These are phyloP conservation scores for Nitzschia putrida DNA, from an alignment of 108 stramenopile species.

Conservation along the genomic window DNA sequence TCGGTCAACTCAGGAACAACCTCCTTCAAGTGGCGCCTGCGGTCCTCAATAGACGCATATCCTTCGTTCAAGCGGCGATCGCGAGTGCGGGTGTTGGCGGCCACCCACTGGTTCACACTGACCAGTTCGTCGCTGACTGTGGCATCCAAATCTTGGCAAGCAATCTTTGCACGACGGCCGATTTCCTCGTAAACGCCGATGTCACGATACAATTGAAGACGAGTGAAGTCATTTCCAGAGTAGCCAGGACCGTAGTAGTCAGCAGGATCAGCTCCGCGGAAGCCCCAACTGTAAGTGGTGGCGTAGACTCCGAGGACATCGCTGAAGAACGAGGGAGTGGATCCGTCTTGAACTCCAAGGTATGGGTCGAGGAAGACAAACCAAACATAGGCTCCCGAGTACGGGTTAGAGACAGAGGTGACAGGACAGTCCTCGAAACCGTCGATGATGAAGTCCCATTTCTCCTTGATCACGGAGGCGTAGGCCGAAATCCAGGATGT, in stretches of 20 bases:
- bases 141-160: slow-evolving; percentile 24
- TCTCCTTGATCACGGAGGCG: slow-evolving; percentile 34
- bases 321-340: slow-evolving; percentile 26
- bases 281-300: slow-evolving; percentile 34
- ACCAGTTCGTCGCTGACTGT: slow-evolving; percentile 12
- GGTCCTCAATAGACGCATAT: slow-evolving; percentile 3
- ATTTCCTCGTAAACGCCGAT: slow-evolving; percentile 35
- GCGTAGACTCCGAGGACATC: slow-evolving; percentile 30
- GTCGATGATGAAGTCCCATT: slow-evolving; percentile 26
- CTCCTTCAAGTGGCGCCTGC: slow-evolving; percentile 14
- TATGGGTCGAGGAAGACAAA: slow-evolving; percentile 26
- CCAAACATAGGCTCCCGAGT: slow-evolving; percentile 34
- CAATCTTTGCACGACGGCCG: slow-evolving; percentile 37
- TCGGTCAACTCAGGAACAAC: slow-evolving; percentile 20
- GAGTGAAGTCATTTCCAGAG: slow-evolving; percentile 23
- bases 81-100: not conserved
- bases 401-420: slow-evolving; percentile 17
- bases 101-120: slow-evolving; percentile 25
- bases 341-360: slow-evolving; percentile 16
- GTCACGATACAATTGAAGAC: slow-evolving; percentile 40
- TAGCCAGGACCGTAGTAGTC: slow-evolving; percentile 31
- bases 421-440: slow-evolving; percentile 34
- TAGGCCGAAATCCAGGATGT: slow-evolving; percentile 42
- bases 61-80: slow-evolving; percentile 13
- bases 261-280: slow-evolving; percentile 39